phyloP scores from a whole-genome alignment of 2,329 filamentous ascomycete species.

The Gaeumannomyces tritici region DNA sequence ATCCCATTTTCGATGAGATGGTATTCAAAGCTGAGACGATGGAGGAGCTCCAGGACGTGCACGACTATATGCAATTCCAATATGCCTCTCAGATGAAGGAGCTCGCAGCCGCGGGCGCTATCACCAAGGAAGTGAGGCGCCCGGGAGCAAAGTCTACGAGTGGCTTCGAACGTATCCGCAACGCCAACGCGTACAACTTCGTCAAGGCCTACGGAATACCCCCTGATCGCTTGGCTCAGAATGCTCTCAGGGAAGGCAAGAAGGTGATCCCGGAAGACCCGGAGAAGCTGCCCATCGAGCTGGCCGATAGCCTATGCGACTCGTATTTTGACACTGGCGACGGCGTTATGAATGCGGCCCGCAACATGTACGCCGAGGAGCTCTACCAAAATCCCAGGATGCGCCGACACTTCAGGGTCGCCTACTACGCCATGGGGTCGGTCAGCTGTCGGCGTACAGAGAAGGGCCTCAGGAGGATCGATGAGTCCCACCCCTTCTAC shows the following conservation, averaged over 20 bases:
- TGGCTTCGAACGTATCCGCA: conserved; percentile 77
- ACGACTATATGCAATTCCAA: conserved; percentile 94
- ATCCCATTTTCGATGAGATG: conserved; percentile 73
- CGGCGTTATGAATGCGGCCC: conserved; percentile 68
- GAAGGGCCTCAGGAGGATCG: conserved; percentile 86
- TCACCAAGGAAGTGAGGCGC: conserved; percentile 60
- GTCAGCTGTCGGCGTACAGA: conserved; percentile 87
- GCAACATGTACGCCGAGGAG: conserved; percentile 85
- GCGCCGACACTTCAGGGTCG: conserved; percentile 74
- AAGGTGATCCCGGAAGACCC: conserved; percentile 82
- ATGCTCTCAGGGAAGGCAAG: conserved; percentile 68
- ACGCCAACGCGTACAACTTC: conserved; percentile 68
- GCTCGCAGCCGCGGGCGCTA: conserved; percentile 53
- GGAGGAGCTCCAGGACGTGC: conserved; percentile 92
- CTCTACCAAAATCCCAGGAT: conserved; percentile 80
- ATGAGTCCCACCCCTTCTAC: conserved; percentile 92
- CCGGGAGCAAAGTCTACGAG: conserved; percentile 69
- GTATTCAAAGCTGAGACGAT: conserved; percentile 72
- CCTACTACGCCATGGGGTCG: conserved; percentile 74
- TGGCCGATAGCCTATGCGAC: conserved; percentile 71
- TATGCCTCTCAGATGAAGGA: conserved; percentile 81
- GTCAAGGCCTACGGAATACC: conserved; percentile 86
- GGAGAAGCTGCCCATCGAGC: conserved; percentile 66
- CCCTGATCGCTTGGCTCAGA: conserved; percentile 80
- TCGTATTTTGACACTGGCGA: conserved; percentile 67